Evolutionary conservation across 2,329 filamentous ascomycete species (phyloP).

Genomic region (Botrytis sinoallii): DNA sequence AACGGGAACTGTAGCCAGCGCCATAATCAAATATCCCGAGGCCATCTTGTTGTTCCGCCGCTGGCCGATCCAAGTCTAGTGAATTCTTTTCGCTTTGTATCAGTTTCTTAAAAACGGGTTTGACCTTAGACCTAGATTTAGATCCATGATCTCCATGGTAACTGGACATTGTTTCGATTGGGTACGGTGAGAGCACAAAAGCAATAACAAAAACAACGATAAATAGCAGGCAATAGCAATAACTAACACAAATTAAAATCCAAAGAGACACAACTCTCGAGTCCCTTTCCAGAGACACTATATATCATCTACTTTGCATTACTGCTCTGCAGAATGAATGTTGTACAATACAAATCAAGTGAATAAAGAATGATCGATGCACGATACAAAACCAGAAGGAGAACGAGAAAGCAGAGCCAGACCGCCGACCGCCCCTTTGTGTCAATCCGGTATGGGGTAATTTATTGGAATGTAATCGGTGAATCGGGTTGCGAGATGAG

Average conservation of each 20-base stretch:
- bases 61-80: slow-evolving; percentile 58
- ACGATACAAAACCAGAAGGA: slow-evolving; percentile 8
- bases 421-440: slow-evolving; percentile 13
- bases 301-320: slow-evolving; percentile 22
- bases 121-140: slow-evolving; percentile 39
- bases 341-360: slow-evolving; percentile 16
- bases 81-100: slow-evolving; percentile 57
- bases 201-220: background rate
- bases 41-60: slow-evolving; percentile 54
- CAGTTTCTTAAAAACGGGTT: slow-evolving; percentile 60
- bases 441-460: slow-evolving; percentile 3
- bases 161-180: slow-evolving; percentile 29
- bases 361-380: slow-evolving; percentile 10
- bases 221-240: slow-evolving; percentile 1
- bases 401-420: background rate
- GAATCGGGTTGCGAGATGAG: background rate
- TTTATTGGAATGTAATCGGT: slow-evolving; percentile 8
- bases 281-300: slow-evolving; percentile 15
- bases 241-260: slow-evolving; percentile 8
- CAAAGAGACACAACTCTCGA: slow-evolving; percentile 3
- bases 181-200: slow-evolving; percentile 13
- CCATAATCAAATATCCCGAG: slow-evolving; percentile 39
- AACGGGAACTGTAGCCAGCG: slow-evolving; percentile 27
- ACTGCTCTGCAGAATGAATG: slow-evolving; percentile 21
- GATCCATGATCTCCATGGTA: slow-evolving; percentile 28